A percentile compares a stretch with the other conserved stretches of the same genome.
These are phyloP conservation scores for Quercus lobata DNA, from an alignment of 331 rosid genomes.

Conservation along the genomic window DNA sequence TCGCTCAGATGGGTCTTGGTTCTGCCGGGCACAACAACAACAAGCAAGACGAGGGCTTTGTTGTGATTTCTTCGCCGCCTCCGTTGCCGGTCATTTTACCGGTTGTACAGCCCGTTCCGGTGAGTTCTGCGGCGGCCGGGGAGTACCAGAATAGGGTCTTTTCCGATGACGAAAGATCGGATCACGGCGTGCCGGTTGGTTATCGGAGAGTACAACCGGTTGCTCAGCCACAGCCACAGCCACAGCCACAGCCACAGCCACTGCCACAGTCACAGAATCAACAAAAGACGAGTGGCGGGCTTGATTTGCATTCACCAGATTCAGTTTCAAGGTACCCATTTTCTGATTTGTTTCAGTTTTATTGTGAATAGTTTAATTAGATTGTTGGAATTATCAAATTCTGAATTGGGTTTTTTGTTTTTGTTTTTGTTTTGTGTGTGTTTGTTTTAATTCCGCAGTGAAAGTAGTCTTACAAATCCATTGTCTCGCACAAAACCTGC, in stretches of 20 bases:
- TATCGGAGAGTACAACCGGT: slow-evolving; percentile 48
- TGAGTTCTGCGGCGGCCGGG: slow-evolving; percentile 22
- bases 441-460: slow-evolving; percentile 55
- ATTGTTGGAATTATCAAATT: slow-evolving; percentile 10
- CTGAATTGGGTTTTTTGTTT: slow-evolving; percentile 32
- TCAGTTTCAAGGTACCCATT: slow-evolving; percentile 78
- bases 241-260: slow-evolving; percentile 29
- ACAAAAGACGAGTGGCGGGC: slow-evolving; percentile 52
- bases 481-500: slow-evolving; percentile 57
- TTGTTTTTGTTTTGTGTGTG: slow-evolving; percentile 5
- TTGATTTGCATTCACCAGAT: slow-evolving; percentile 85
- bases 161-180: slow-evolving; percentile 94
- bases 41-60: slow-evolving; percentile 66
- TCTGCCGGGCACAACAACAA: slow-evolving; percentile 25
- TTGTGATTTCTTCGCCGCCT: slow-evolving; percentile 58
- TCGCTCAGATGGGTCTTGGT: slow-evolving; percentile 64
- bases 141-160: slow-evolving; percentile 58
- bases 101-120: slow-evolving; percentile 31
- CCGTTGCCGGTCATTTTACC: slow-evolving; percentile 43
- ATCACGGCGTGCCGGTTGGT: slow-evolving; percentile 58
- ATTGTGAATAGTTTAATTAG: neutral
- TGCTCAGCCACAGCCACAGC: slow-evolving; percentile 30
- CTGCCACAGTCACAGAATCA: slow-evolving; percentile 58
- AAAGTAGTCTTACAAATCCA: slow-evolving; percentile 62
- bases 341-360: neutral